Evolutionary conservation across 176 grass and related monocot species (phyloP).

Genomic region (Aegilops longissima): DNA sequence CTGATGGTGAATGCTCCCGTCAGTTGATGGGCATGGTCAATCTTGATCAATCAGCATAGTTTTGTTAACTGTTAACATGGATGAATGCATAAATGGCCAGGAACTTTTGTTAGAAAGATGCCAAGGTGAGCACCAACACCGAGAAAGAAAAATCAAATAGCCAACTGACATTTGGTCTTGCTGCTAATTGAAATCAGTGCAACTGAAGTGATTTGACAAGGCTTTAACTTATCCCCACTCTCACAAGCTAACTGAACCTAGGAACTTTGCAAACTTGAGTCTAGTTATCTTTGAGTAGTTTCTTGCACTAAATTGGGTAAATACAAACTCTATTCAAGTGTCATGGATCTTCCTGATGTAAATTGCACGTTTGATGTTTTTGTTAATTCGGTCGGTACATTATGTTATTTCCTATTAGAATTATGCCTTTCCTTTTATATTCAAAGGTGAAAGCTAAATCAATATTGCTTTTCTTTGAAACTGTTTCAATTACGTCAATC

Average conservation of each 20-base stretch:
- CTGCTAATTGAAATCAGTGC: not conserved
- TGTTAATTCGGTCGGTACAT: not conserved
- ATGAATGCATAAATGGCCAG: not conserved
- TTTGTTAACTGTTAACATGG: too few species aligned
- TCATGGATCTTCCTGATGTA: not conserved
- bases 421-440: constrained; percentile 16
- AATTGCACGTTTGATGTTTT: constrained; percentile 7
- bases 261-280: not conserved
- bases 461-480: not conserved
- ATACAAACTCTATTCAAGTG: not conserved
- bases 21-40: too few species aligned
- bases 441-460: constrained; percentile 8
- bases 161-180: not conserved
- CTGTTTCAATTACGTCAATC: constrained; percentile 14
- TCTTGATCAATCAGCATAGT: too few species aligned
- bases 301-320: not conserved
- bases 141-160: not conserved
- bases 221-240: constrained; percentile 10
- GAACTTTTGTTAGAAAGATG: not conserved
- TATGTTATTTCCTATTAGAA: constrained; percentile 21
- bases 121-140: not conserved
- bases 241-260: constrained; percentile 16
- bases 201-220: constrained; percentile 7
- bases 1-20: too few species aligned
- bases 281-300: not conserved